Evolutionary conservation across 306 rosid genomes (phyloP), one percentile per base, ranked within the genome.

Genomic region (Medicago lupulina): DNA sequence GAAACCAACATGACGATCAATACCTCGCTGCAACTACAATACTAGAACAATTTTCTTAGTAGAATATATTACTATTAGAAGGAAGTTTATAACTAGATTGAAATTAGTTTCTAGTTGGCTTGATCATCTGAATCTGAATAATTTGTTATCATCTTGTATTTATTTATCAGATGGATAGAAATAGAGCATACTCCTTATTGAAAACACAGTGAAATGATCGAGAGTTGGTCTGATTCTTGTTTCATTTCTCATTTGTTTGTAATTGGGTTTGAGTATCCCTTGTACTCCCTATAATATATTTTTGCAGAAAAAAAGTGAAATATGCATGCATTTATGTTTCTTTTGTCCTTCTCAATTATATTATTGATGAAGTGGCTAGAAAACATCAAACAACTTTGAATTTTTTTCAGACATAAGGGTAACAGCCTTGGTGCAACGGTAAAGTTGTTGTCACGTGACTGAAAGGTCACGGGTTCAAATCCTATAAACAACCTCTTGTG

Each of bases 1-100:
- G 40, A 75, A 74, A 70, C 34, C 43, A 18, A 54, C 14, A 8
- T 8, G 44, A 34, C 18, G 73, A 80, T 50, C 18, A 28, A 66
- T 23, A 79, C 47, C 39, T 23, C 21, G 43, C 60, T 15, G 36
- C 64, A 61, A 67, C 17, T 25, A 69, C 67, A 40, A 50, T 17
- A 51, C 17, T 53, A 51, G 44, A 61, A 50, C 15, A 61, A 9
- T 7, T 74, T 70, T 59, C 59, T 23, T 49, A 23, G 39, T 38
- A 25, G 6, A 55, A 80, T 5, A 46, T 15, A 16, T 15, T 17
- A 21, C 36, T 21, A 8, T 57, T 21, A 21, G 38, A 12, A 3
- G 23, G 38, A 58, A 21, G 23, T 58, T 1, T 10, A 13, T 23
- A 57, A 23, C 6, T 21, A 57, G 36, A 5, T 5, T 57, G 7